Base-by-base conservation (phyloP, 305 asterid genomes). In the Fraxinus greggii region DNA sequence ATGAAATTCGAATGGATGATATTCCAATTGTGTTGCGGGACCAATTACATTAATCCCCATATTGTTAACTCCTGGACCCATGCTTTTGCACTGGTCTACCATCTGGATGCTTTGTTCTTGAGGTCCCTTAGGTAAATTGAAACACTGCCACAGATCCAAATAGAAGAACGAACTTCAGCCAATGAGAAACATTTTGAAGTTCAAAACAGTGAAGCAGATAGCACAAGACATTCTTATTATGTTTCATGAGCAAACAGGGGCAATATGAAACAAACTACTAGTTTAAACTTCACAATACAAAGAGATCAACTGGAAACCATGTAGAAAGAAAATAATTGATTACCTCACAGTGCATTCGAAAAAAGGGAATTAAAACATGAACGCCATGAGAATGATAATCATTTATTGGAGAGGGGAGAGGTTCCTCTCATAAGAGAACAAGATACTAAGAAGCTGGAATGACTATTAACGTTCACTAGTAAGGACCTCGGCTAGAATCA, bases 31-130 rank as follows among this genome's bases (percentile, higher is more conserved):
- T 24, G 92, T 65, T 54, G 87, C 86, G 77, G 85, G 77, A 70
- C 86, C 91, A 87, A 86, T 76, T 78, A 88, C 88, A 87, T 85
- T 88, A 79, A 86, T 82, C 56, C 88, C 97, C 85, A 90, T 80
- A 67, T 78, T 82, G 87, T 87, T 87, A 81, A 87, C 90, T 79
- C 85, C 95, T 67, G 85, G 80, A 76, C 85, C 90, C 81, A 85
- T 82, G 81, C 54, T 84, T 88, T 90, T 93, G 91, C 88, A 83
- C 51, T 91, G 92, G 84, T 90, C 95, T 87, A 85, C 85, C 89
- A 86, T 80, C 80, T 89, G 93, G 88, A 88, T 75, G 82, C 84
- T 86, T 82, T 89, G 92, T 40, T 88, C 97, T 82, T 83, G 97
- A 84, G 87, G 84, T 85, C 82, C 90, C 79, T 86, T 91, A 51